These are phyloP conservation scores for Coprinopsis cinerea DNA, from an alignment of 768 basidiomycete genomes.

Conservation along the genomic window DNA sequence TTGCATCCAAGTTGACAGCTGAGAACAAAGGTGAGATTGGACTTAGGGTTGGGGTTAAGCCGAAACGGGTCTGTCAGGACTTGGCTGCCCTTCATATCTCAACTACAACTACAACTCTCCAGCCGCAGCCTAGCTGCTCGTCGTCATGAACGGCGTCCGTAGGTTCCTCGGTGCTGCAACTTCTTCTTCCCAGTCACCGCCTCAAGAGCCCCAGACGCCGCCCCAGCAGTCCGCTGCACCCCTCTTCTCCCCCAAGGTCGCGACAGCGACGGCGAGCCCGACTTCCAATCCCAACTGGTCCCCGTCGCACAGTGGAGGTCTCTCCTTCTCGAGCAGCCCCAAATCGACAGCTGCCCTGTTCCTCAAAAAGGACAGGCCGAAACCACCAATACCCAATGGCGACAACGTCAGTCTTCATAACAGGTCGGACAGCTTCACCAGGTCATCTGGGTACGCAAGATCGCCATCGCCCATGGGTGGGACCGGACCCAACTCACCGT, in stretches of 20 bases:
- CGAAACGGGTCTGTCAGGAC: too few relatives aligned
- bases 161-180: constrained; percentile 42
- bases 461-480: background rate
- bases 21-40: too few relatives aligned
- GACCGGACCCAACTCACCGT: background rate
- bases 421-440: background rate
- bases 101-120: background rate
- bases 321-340: constrained; percentile 22
- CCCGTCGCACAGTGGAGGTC: constrained; percentile 2
- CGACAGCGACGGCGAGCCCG: background rate
- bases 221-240: constrained; percentile 24
- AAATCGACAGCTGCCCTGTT: constrained; percentile 39
- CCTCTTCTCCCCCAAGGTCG: constrained; percentile 4
- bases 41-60: too few relatives aligned
- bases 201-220: constrained; percentile 38
- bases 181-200: constrained; percentile 12
- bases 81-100: too few relatives aligned
- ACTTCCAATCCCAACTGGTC: background rate
- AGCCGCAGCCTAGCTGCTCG: constrained; percentile 8
- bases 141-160: constrained; percentile 65
- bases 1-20: too few relatives aligned
- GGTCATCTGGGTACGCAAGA: background rate
- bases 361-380: constrained; percentile 48
- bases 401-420: constrained; percentile 12
- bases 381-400: constrained; percentile 21